A percentile compares a stretch with the other conserved stretches of the same genome.
phyloP scores from a whole-genome alignment of 352 stramenopile species.

The Pythium plurisporium region DNA sequence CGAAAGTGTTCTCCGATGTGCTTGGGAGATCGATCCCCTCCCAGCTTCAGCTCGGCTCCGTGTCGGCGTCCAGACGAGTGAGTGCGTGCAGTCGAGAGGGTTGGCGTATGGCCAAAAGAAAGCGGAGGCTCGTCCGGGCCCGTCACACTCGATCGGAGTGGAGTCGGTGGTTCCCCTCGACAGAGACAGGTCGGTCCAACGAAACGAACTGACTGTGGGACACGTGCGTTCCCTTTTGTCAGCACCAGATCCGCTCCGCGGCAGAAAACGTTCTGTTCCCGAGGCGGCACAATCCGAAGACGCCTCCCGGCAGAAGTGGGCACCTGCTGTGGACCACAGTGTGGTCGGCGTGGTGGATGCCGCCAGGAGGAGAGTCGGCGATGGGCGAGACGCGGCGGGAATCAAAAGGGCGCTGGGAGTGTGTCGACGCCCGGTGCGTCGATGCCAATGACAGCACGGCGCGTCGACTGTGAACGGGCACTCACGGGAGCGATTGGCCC shows the following conservation, averaged over 20 bases:
- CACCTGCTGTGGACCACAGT: no score
- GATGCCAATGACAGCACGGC: slow-evolving; percentile 5
- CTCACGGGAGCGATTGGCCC: background rate
- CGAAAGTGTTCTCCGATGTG: background rate
- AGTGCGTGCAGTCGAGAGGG: no score
- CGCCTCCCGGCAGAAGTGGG: no score
- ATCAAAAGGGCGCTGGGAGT: background rate
- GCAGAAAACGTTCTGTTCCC: background rate
- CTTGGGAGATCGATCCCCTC: background rate
- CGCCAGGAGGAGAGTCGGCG: background rate
- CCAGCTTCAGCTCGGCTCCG: no score
- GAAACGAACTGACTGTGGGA: background rate
- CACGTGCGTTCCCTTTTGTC: background rate
- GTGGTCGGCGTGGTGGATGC: no score
- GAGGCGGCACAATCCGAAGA: background rate
- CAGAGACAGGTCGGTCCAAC: background rate
- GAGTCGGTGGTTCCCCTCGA: background rate
- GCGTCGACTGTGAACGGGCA: background rate
- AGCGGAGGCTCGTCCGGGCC: background rate
- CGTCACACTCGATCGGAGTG: background rate
- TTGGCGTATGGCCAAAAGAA: background rate
- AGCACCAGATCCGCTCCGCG: no score
- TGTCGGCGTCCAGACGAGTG: no score
- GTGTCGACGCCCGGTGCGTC: slow-evolving; percentile 13
- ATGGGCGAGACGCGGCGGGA: no score